Evolutionary conservation across 2,329 filamentous ascomycete genomes (phyloP).

Genomic region (Clarireedia homoeocarpa): DNA sequence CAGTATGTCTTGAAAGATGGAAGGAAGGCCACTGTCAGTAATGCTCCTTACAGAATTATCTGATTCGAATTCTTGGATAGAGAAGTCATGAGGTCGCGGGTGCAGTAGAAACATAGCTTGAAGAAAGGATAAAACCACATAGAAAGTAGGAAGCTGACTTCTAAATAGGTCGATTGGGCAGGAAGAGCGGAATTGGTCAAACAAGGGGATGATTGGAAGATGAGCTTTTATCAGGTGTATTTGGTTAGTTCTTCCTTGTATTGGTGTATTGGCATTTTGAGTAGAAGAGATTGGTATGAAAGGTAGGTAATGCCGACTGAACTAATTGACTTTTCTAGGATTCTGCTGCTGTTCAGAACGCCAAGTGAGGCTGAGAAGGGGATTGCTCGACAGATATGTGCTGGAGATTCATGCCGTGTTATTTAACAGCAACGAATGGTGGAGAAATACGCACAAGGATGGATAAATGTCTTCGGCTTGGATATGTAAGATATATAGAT

Average conservation of each 20-base stretch:
- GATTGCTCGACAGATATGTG: too few relatives aligned
- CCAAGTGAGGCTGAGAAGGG: not conserved
- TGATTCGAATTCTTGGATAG: too few relatives aligned
- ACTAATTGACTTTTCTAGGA: not conserved
- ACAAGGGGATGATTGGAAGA: conserved; percentile 22
- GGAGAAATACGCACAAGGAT: not conserved
- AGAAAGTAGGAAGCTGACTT: not conserved
- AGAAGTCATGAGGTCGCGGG: too few relatives aligned
- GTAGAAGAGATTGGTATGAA: not conserved
- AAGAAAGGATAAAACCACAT: too few relatives aligned
- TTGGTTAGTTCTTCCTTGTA: not conserved
- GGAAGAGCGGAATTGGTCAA: conserved; percentile 23
- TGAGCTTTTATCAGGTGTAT: conserved; percentile 27
- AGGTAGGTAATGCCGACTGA: not conserved
- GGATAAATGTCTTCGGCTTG: not conserved
- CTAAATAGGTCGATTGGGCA: conserved; percentile 25
- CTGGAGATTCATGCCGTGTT: not conserved
- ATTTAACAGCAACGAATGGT: too few relatives aligned
- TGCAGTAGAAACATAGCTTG: too few relatives aligned
- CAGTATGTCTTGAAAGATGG: conserved; percentile 44
- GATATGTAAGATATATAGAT: too few relatives aligned
- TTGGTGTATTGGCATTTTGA: not conserved
- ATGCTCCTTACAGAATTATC: not conserved
- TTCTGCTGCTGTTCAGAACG: conserved; percentile 7
- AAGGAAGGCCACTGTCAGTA: conserved; percentile 18